Evolutionary conservation across 768 basidiomycete species (phyloP).

Genomic region (Pleurotus ostreatus): DNA sequence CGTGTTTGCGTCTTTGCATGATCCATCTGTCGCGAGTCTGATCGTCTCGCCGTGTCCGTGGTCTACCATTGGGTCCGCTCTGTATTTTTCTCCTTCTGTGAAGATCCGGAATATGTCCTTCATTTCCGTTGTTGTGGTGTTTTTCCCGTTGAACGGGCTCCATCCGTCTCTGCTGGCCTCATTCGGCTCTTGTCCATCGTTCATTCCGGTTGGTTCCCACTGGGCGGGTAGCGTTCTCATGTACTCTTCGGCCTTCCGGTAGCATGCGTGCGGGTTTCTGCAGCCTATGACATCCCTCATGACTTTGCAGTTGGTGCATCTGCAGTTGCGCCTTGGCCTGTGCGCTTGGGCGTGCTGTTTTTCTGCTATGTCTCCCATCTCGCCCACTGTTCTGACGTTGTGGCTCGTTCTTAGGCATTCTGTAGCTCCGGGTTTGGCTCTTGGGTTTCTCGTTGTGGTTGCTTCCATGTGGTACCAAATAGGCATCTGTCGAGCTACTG

Average conservation of each 20-base stretch:
- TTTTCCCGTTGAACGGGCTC: background rate
- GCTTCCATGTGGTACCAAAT: background rate
- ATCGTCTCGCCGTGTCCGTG: background rate
- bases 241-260: background rate
- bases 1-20: background rate
- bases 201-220: background rate
- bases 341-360: background rate
- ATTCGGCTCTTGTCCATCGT: background rate
- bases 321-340: background rate
- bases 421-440: no score
- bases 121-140: background rate
- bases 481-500: background rate
- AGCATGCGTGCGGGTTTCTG: background rate
- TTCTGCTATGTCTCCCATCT: background rate
- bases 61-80: no score
- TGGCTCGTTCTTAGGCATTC: constrained; percentile 3
- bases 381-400: background rate
- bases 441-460: background rate
- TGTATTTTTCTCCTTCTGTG: background rate
- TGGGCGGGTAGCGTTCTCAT: background rate
- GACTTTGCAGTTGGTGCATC: background rate
- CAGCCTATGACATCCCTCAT: background rate
- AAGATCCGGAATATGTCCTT: background rate
- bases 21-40: constrained; percentile 3
- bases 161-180: background rate